Base-by-base conservation (phyloP, 495 filamentous ascomycete genomes). In the Aeminium ludgeri region DNA sequence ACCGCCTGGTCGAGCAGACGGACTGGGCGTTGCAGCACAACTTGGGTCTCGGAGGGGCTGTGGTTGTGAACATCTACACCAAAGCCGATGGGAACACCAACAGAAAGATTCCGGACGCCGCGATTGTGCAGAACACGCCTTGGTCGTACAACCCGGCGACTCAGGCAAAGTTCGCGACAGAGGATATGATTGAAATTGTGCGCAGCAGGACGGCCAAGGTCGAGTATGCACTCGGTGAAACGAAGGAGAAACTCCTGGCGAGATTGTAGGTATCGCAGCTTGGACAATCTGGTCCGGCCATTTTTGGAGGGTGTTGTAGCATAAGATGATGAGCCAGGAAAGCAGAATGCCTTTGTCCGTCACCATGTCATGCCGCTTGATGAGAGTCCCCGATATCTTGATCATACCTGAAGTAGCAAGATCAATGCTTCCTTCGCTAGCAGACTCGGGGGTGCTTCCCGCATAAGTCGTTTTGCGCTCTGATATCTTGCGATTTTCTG, bases 71-170 rank as follows among this genome's bases (percentile, higher is more conserved):
- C 4, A 78, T 95, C 5, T 95, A 95, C 57, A 76, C 75, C 60
- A 69, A 86, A n/a, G 79, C 80, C 1, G 87, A 95, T 60, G 80
- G 84, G 6, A 63, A 68, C 57, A 63, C 58, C 39, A 74, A 72
- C 20, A 60, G 55, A 20, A 59, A 63, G 23, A 59, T 92, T 2
- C 60, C 66, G 2, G 66, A 64, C 20, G 67, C 64, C 17, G 65
- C 62, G 12, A 70, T 93, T 0, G 75, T 62, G 3, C 70, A 69
- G 64, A 56, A 60, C 41, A 81, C 66, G 12, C 71, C 71, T 37
- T 65, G 87, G 4, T 86, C 83, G 3, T 95, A 97, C 55, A 97
- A 97, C 62, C 86, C 89, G 1, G 89, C 89, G 0, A 77, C 87
- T 2, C 81, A 80, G 61, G 87, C 85, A 29, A 82, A 75, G 60